Conservation (phyloP, 2,329 filamentous ascomycete genomes). For the Fusarium chaquense region DNA sequence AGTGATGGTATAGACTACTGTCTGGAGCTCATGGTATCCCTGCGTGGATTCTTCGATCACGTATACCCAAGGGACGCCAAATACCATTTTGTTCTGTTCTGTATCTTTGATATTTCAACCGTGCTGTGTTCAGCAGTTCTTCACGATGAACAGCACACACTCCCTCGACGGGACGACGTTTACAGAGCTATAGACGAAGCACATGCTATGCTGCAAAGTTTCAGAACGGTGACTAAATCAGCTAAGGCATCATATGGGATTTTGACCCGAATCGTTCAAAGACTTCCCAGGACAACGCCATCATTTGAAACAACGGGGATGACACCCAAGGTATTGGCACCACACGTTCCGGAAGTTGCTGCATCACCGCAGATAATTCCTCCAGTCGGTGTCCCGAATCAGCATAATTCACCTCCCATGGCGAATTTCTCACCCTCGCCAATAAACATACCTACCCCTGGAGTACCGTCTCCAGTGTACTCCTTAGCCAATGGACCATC, state of each 20-base stretch:
- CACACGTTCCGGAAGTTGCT: slow-evolving; percentile 10
- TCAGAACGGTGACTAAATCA: slow-evolving; percentile 49
- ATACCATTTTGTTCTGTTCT: slow-evolving; percentile 63
- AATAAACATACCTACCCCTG: background rate
- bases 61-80: slow-evolving; percentile 60
- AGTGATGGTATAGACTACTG: slow-evolving; percentile 58
- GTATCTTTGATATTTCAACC: slow-evolving; percentile 64
- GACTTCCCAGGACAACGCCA: slow-evolving; percentile 45
- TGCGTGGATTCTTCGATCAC: slow-evolving; percentile 58
- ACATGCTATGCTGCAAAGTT: slow-evolving; percentile 51
- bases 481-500: slow-evolving; percentile 12
- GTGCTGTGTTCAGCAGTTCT: slow-evolving; percentile 64
- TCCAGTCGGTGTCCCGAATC: background rate
- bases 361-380: slow-evolving; percentile 14
- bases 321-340: slow-evolving; percentile 24
- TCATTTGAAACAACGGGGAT: slow-evolving; percentile 16
- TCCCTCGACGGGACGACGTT: slow-evolving; percentile 57
- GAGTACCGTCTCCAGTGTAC: slow-evolving; percentile 19
- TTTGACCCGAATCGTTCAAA: slow-evolving; percentile 49
- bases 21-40: slow-evolving; percentile 56
- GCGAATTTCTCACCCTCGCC: slow-evolving; percentile 10
- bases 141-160: slow-evolving; percentile 58
- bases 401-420: slow-evolving; percentile 18
- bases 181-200: slow-evolving; percentile 55
- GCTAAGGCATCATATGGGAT: slow-evolving; percentile 51